phyloP scores from a whole-genome alignment of 2,329 filamentous ascomycete genomes.

The Claviceps purpurea region DNA sequence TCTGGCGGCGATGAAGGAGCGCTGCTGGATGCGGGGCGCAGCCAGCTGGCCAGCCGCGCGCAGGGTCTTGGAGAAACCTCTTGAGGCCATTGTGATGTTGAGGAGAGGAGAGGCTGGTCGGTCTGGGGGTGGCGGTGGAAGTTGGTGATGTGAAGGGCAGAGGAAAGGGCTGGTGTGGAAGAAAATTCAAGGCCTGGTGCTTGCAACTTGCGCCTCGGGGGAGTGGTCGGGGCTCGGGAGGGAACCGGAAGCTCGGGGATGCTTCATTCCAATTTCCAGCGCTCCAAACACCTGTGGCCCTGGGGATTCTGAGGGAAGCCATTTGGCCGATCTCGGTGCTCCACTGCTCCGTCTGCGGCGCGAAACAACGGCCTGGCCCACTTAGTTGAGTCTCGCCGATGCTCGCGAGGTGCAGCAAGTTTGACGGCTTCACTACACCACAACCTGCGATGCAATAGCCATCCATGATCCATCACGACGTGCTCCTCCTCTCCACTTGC shows the following conservation, averaged over 20 bases:
- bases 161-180: constrained; percentile 6
- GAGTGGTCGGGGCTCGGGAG: background rate
- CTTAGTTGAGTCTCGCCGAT: too few species aligned
- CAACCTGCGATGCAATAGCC: too few species aligned
- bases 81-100: constrained; percentile 56
- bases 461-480: too few species aligned
- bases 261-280: too few species aligned
- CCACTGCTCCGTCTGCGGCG: background rate
- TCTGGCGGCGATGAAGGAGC: constrained; percentile 49
- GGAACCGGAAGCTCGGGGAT: background rate
- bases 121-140: constrained; percentile 11
- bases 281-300: too few species aligned
- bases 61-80: constrained; percentile 56
- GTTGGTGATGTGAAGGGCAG: constrained; percentile 2
- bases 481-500: too few species aligned
- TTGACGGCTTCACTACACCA: too few species aligned
- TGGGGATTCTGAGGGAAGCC: background rate
- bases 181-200: constrained; percentile 8
- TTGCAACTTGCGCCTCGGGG: background rate
- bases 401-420: too few species aligned
- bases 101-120: constrained; percentile 13
- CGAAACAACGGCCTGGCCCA: background rate
- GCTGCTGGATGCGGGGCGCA: constrained; percentile 45
- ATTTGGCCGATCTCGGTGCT: constrained; percentile 2
- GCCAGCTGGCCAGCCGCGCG: constrained; percentile 48